Conservation (phyloP, 805 yeast species). For the Zygoascus bituminiphila region DNA sequence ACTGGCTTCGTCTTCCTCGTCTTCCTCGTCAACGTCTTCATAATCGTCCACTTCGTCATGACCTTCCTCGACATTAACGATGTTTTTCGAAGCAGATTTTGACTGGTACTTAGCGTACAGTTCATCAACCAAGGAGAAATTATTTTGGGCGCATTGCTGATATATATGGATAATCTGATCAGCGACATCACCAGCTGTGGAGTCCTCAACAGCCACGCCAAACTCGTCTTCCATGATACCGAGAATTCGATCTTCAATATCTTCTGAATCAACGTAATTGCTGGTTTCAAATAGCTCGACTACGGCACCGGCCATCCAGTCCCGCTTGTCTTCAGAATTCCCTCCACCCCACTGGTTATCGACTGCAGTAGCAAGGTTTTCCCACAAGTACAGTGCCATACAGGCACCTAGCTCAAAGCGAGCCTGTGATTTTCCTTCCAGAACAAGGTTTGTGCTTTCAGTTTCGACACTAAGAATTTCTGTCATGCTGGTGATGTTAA, state of each 20-base stretch:
- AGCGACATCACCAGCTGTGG: conserved; percentile 71
- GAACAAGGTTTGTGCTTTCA: conserved; percentile 14
- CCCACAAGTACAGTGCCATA: conserved; percentile 88
- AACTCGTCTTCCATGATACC: conserved; percentile 95
- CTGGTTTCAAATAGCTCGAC: conserved; percentile 65
- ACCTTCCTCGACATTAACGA: conserved; percentile 50
- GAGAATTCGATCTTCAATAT: conserved; percentile 75
- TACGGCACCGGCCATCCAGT: conserved; percentile 82
- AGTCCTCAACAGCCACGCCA: conserved; percentile 82
- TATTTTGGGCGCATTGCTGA: conserved; percentile 47
- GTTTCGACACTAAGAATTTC: conserved; percentile 9
- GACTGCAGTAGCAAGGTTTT: conserved; percentile 78
- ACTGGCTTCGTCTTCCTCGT: conserved; percentile 32
- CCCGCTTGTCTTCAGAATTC: conserved; percentile 81
- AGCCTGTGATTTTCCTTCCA: conserved; percentile 56
- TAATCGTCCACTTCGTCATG: conserved; percentile 37
- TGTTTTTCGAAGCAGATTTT: conserved; percentile 37
- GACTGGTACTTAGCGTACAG: conserved; percentile 52
- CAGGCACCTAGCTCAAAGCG: conserved; percentile 89
- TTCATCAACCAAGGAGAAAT: conserved; percentile 49
- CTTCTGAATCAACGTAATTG: conserved; percentile 60
- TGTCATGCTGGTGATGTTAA: no score
- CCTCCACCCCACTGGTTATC: conserved; percentile 95
- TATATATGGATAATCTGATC: conserved; percentile 48
- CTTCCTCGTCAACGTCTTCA: conserved; percentile 27